Conservation (phyloP, 2,329 filamentous ascomycete genomes). For the Chalaropsis ovoidea region DNA sequence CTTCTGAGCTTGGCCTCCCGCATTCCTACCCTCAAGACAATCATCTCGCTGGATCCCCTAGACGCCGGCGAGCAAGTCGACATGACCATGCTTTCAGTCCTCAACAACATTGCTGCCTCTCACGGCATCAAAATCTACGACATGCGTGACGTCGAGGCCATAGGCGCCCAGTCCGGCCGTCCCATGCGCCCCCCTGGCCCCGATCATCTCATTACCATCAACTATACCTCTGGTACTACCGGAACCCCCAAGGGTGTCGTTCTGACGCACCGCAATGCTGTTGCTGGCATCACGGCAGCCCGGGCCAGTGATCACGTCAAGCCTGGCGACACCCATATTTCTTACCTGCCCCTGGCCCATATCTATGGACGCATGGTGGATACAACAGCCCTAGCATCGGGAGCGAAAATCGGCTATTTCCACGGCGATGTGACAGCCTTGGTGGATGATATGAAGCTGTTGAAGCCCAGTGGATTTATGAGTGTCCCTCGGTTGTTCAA, state of each 20-base stretch:
- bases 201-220: slow-evolving; percentile 76
- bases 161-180: slow-evolving; percentile 61
- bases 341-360: slow-evolving; percentile 87
- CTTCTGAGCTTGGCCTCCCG: slow-evolving; percentile 70
- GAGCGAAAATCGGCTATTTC: slow-evolving; percentile 78
- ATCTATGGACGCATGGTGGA: slow-evolving; percentile 85
- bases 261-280: slow-evolving; percentile 69
- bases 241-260: slow-evolving; percentile 75
- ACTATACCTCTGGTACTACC: slow-evolving; percentile 81
- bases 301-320: slow-evolving; percentile 45
- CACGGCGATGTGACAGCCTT: slow-evolving; percentile 79
- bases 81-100: slow-evolving; percentile 66
- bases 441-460: slow-evolving; percentile 80
- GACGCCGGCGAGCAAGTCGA: slow-evolving; percentile 67
- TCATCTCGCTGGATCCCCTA: slow-evolving; percentile 76
- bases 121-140: slow-evolving; percentile 70
- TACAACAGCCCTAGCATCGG: slow-evolving; percentile 60
- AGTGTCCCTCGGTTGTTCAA: slow-evolving; percentile 90
- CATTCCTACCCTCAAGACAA: slow-evolving; percentile 71
- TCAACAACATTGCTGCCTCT: slow-evolving; percentile 64
- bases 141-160: slow-evolving; percentile 67
- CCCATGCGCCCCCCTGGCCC: slow-evolving; percentile 61
- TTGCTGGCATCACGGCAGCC: slow-evolving; percentile 57
- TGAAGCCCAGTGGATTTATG: slow-evolving; percentile 72
- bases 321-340: slow-evolving; percentile 56